These are phyloP conservation scores for Phytopythium helicoides DNA, from an alignment of 352 stramenopile species.

Conservation along the genomic window DNA sequence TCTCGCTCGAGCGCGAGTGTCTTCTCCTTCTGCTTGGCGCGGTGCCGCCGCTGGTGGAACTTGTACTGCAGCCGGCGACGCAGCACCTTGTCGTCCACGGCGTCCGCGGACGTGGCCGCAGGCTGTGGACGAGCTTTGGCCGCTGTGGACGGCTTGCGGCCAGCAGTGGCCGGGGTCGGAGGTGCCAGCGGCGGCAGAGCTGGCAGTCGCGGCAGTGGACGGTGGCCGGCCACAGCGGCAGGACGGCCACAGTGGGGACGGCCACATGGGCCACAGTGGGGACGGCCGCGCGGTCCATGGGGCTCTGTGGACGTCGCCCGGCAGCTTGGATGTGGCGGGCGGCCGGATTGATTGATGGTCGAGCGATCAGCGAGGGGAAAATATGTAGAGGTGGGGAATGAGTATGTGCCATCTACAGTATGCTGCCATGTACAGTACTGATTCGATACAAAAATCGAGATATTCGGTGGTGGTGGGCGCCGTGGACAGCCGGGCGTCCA, in stretches of 20 bases:
- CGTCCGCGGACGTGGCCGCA: not conserved
- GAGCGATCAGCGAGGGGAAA: constrained; percentile 4
- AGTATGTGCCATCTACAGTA: too few relatives aligned
- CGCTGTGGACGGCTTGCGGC: not conserved
- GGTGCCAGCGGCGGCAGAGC: not conserved
- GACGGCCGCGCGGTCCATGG: not conserved
- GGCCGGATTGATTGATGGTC: not conserved
- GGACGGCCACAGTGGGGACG: too few relatives aligned
- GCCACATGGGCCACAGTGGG: too few relatives aligned
- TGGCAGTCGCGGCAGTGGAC: not conserved
- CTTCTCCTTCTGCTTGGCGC: constrained; percentile 62
- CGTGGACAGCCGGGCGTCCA: not conserved
- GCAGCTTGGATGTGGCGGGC: not conserved
- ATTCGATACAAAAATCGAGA: too few relatives aligned
- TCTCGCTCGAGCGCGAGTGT: constrained; percentile 36
- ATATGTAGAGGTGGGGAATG: not conserved
- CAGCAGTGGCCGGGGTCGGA: not conserved
- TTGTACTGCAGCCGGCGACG: constrained; percentile 59
- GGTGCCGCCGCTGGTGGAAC: constrained; percentile 63
- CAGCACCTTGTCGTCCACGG: constrained; percentile 37
- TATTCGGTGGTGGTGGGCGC: not conserved
- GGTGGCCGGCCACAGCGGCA: too few relatives aligned
- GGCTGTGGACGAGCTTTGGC: too few relatives aligned
- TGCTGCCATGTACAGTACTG: too few relatives aligned
- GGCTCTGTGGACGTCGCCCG: not conserved